Percentiles rank a stretch among this genome's conserved stretches.
These are phyloP conservation scores for Corylus avellana DNA, from an alignment of 306 rosid genomes.

Conservation along the genomic window DNA sequence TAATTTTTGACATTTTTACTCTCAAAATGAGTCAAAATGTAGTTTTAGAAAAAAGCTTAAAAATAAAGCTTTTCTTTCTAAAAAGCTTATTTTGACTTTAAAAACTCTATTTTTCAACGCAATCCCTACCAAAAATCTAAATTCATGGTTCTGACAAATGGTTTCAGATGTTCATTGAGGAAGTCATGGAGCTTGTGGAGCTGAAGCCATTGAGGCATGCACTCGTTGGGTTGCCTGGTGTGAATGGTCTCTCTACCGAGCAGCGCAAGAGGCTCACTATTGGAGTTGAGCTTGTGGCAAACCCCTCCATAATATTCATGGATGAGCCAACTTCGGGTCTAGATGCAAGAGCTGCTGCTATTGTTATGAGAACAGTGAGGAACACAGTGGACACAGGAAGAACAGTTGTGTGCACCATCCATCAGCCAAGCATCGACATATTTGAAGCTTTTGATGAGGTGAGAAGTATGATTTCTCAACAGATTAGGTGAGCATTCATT, in stretches of 20 bases:
- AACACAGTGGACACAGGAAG: constrained; percentile 89
- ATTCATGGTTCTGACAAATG: too few species aligned
- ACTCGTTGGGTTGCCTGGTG: constrained; percentile 83
- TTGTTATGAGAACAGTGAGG: constrained; percentile 90
- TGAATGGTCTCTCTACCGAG: constrained; percentile 81
- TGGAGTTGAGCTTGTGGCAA: constrained; percentile 90
- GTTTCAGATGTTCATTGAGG: constrained; percentile 76
- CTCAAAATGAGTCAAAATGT: too few species aligned
- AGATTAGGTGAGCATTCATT: too few species aligned
- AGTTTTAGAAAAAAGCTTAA: too few species aligned
- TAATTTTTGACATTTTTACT: too few species aligned
- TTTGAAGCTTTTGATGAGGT: constrained; percentile 82
- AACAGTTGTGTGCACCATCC: constrained; percentile 92
- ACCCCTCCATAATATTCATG: constrained; percentile 93
- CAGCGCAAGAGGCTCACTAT: constrained; percentile 88
- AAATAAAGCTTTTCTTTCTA: too few species aligned
- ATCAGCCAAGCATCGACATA: constrained; percentile 92
- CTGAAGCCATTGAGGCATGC: constrained; percentile 61
- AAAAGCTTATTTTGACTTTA: too few species aligned
- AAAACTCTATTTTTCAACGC: too few species aligned
- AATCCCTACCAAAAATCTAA: too few species aligned
- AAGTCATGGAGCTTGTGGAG: constrained; percentile 90
- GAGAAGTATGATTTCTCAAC: neutral
- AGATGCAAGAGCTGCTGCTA: constrained; percentile 94
- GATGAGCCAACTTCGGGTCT: constrained; percentile 95